Evolutionary conservation across 2,329 filamentous ascomycete species (phyloP), one percentile per base, ranked within the genome.

Genomic region (Pseudogymnoascus sp.): DNA sequence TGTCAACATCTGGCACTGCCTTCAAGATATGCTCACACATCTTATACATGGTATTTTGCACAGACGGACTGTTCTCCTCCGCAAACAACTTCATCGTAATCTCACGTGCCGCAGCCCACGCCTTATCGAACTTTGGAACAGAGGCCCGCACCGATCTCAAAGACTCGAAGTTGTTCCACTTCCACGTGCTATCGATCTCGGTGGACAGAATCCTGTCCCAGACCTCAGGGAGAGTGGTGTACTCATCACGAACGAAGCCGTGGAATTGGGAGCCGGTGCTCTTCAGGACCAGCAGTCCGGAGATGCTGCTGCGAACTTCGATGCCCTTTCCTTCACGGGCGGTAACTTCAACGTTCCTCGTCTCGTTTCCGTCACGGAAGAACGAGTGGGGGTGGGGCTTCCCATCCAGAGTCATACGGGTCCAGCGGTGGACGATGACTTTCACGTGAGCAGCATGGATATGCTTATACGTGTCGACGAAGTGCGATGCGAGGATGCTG

Each of bases 11-110:
- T 12, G 91, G 88, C 23, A 87, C 89, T 21, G 81, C 85, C 7
- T 84, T 88, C 61, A 99, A 81, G 68, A 99, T 96, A 75, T 88
- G 81, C 75, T 93, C 89, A 70, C 85, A 87, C 93, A 99, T 99
- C 81, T 97, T 96, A 81, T 97, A 99, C 95, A 99, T 97, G 65
- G 93, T 97, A 70, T 88, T 88, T 79, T 99, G 95, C 23, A 99
- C 95, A 70, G 91, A 96, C 55, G 95, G 90, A 71, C 91, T 96
- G 73, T 92, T 82, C 72, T 99, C 93, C 72, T 88, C 85, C 43
- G 95, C 93, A 72, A 99, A 99, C 0, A 87, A 90, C 78, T 90
- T 89, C 75, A 97, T 82, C n/a, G 93, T 97, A 74, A 96, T 95
- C 61, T 81, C 80, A 65, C 91, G 83, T n/a, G 91, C 91, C 61